Base-by-base conservation (phyloP, 2,329 filamentous ascomycete species). In the Colletotrichum sp. region DNA sequence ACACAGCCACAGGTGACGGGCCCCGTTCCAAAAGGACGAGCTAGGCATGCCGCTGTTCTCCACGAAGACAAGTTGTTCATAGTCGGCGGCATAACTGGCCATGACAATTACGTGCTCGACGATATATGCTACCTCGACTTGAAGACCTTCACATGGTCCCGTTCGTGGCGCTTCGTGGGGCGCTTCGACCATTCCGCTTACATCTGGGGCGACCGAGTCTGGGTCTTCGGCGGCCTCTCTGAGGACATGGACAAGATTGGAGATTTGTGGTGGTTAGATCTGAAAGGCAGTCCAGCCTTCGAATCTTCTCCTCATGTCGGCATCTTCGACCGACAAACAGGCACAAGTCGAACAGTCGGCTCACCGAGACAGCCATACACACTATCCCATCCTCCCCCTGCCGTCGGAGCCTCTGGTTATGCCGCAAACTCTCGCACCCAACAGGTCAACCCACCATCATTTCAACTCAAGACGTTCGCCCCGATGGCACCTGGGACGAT, bases 61-160 rank as follows among this genome's bases (percentile, higher is more conserved):
- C 94, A 98, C 82, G 96, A 99, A 81, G 96, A 99, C 86, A 98
- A 98, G 82, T 88, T 99, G 10, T 99, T 98, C 82, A 94, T 99
- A 76, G 93, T 98, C 75, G 97, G 97, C 72, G 97, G 97, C n/a
- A 95, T 98, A 80, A 98, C 96, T 7, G 96, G 96, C 3, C 94
- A 96, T 79, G 96, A 97, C 79, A 98, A 95, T 82, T 93, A 95
- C 80, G 96, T 98, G 28, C 89, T 98, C 65, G 96, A 98, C 83
- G 97, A 99, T 82, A 95, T 99, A 66, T 98, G 96, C 87, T 99
- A 98, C 82, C 91, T 99, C 65, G 97, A 99, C 82, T 88, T 99
- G 62, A 98, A 98, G 87, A 98, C 97, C 3, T 98, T 95, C 89
- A 98, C 96, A 1, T 99, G 97, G 97, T 98, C 96, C 71, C 93